Conservation (phyloP, 306 rosid genomes). For the Vicia sativa region DNA sequence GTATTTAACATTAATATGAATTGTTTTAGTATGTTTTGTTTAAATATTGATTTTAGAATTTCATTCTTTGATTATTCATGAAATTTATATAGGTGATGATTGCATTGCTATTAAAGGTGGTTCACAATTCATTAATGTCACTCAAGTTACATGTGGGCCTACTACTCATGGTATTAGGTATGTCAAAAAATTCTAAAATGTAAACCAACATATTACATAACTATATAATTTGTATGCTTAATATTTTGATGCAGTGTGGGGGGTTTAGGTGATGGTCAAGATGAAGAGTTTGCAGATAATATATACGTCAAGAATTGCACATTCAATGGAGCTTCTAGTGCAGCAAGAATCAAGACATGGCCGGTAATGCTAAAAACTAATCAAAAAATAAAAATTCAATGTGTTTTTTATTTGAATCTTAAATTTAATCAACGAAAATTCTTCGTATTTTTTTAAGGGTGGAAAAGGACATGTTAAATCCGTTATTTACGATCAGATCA, state of each 20-base stretch:
- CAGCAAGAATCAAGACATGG: conserved; percentile 51
- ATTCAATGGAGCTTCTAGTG: conserved; percentile 41
- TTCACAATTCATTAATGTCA: conserved; percentile 24
- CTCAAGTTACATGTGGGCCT: conserved; percentile 49
- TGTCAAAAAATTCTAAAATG: background rate
- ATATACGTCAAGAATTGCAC: conserved; percentile 42
- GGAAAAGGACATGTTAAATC: conserved; percentile 35
- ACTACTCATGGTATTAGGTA: conserved; percentile 64
- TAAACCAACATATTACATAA: background rate
- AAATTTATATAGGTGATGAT: conserved; percentile 51
- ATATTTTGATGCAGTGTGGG: conserved; percentile 44
- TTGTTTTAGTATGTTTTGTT: background rate
- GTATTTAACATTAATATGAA: background rate
- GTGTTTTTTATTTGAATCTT: background rate
- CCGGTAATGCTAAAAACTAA: conserved; percentile 34
- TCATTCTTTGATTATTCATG: background rate
- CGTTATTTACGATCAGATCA: conserved; percentile 31
- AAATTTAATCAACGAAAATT: background rate
- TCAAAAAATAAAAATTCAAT: background rate
- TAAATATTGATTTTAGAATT: background rate
- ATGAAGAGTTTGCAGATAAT: conserved; percentile 27
- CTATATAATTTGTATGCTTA: background rate
- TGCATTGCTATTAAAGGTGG: conserved; percentile 52
- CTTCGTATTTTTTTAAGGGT: conserved; percentile 17
- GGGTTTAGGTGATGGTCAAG: conserved; percentile 37